Percentiles rank a stretch among this genome's conserved stretches.
phyloP scores from a whole-genome alignment of 495 filamentous ascomycete species.

The Parathielavia appendiculata region DNA sequence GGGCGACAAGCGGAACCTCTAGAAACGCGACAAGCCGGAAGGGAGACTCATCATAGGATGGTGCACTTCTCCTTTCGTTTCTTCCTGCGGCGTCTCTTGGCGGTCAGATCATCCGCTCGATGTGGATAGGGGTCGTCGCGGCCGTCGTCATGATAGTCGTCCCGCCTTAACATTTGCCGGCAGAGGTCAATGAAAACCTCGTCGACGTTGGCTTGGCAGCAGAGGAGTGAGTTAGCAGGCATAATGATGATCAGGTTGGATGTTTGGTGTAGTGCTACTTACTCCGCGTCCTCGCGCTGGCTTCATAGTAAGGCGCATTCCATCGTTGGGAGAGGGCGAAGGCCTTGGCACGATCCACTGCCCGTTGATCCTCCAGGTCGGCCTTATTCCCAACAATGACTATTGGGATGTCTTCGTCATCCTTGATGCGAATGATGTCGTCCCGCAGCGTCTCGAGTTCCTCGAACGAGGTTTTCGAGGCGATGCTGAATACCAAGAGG shows the following conservation, averaged over 20 bases:
- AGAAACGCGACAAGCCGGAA: not conserved
- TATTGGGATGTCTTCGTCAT: constrained; percentile 83
- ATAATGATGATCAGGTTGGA: not conserved
- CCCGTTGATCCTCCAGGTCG: constrained; percentile 87
- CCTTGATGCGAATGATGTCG: constrained; percentile 96
- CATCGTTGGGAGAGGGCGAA: constrained; percentile 85
- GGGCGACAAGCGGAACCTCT: not conserved
- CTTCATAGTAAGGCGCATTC: constrained; percentile 94
- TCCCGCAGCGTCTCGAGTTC: constrained; percentile 87
- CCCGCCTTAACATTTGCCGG: constrained; percentile 80
- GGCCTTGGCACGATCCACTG: constrained; percentile 73
- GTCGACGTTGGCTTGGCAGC: constrained; percentile 69
- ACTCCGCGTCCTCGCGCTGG: constrained; percentile 70
- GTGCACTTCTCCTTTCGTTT: constrained; percentile 28
- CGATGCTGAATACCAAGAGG: constrained; percentile 95
- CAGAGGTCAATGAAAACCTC: constrained; percentile 93
- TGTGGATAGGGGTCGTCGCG: constrained; percentile 39
- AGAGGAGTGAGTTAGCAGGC: not conserved
- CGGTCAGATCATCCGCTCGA: constrained; percentile 21
- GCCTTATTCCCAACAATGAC: constrained; percentile 98
- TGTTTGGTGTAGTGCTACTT: constrained; percentile 21
- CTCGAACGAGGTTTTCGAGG: constrained; percentile 74
- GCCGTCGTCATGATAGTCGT: constrained; percentile 46
- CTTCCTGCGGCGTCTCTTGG: constrained; percentile 19
- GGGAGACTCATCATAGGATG: constrained; percentile 22